Evolutionary conservation across 1,284 basidiomycete genomes (phyloP).

Genomic region (Sporisorium exsertum): DNA sequence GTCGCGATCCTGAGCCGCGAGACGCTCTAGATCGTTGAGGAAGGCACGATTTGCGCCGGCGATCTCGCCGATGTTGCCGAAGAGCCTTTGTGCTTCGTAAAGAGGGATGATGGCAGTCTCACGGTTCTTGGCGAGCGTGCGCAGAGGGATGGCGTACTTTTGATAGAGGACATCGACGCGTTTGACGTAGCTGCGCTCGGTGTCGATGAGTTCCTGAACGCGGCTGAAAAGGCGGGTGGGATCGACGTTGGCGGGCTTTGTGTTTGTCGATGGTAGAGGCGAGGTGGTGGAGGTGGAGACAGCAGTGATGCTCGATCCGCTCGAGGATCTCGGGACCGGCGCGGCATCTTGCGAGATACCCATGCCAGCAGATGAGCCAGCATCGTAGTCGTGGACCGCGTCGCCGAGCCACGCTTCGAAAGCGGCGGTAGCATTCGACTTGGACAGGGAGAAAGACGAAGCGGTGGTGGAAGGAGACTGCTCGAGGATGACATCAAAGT

Average conservation of each 20-base stretch:
- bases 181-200: constrained; percentile 65
- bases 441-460: constrained; percentile 16
- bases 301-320: constrained; percentile 59
- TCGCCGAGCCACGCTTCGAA: constrained; percentile 55
- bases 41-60: constrained; percentile 89
- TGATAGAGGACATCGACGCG: constrained; percentile 62
- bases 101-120: constrained; percentile 85
- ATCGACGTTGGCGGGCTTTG: constrained; percentile 27
- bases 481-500: constrained; percentile 56
- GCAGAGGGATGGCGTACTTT: constrained; percentile 86
- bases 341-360: neutral
- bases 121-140: constrained; percentile 83
- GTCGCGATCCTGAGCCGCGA: constrained; percentile 71
- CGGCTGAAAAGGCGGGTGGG: constrained; percentile 41
- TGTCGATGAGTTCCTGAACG: constrained; percentile 65
- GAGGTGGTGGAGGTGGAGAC: constrained; percentile 34
- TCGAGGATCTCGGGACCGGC: constrained; percentile 43
- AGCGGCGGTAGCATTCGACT: constrained; percentile 14
- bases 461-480: constrained; percentile 18
- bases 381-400: constrained; percentile 51
- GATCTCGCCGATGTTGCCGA: constrained; percentile 91
- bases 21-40: constrained; percentile 81
- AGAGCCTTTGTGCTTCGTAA: constrained; percentile 91
- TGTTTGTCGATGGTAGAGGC: constrained; percentile 1
- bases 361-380: neutral